These are phyloP conservation scores for Cystoisospora suis DNA, from an alignment of 169 alveolate species.

Conservation along the genomic window DNA sequence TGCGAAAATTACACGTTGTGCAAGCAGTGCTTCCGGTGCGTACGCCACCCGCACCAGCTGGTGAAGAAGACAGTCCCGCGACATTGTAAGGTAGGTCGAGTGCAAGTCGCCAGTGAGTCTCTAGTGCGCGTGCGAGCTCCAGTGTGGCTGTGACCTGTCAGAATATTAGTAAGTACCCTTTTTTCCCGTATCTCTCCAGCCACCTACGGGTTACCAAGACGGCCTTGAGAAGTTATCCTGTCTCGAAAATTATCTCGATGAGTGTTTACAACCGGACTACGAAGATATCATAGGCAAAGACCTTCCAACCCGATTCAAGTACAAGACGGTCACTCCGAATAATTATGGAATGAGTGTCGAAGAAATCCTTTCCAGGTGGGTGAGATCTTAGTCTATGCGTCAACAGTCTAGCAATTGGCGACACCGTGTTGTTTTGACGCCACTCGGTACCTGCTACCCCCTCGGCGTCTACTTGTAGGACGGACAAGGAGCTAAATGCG, in stretches of 20 bases:
- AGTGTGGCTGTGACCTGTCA: too few relatives aligned
- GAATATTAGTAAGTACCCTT: too few relatives aligned
- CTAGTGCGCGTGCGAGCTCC: too few relatives aligned
- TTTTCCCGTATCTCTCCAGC: conserved; percentile 55
- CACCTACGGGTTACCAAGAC: conserved; percentile 25
- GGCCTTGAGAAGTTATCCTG: too few relatives aligned
- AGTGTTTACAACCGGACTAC: conserved; percentile 76
- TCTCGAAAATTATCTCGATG: conserved; percentile 70
- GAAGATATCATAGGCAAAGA: conserved; percentile 82
- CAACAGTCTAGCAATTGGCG: neutral
- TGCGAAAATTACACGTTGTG: conserved; percentile 89
- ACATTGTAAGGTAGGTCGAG: conserved; percentile 28
- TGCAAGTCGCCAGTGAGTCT: neutral
- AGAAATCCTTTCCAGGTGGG: conserved; percentile 74
- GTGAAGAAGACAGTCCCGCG: conserved; percentile 60
- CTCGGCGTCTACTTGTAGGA: neutral
- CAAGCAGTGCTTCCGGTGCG: conserved; percentile 76
- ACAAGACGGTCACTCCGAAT: conserved; percentile 70
- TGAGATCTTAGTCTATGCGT: neutral
- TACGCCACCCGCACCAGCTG: conserved; percentile 64
- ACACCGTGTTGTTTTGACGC: neutral
- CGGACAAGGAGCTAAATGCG: conserved; percentile 77
- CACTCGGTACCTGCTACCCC: neutral
- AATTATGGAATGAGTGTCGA: conserved; percentile 79
- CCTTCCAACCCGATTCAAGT: conserved; percentile 79